Evolutionary conservation across 768 basidiomycete genomes (phyloP), one percentile per base, ranked within the genome.

Genomic region (Porphyrellus cyaneotinctus): DNA sequence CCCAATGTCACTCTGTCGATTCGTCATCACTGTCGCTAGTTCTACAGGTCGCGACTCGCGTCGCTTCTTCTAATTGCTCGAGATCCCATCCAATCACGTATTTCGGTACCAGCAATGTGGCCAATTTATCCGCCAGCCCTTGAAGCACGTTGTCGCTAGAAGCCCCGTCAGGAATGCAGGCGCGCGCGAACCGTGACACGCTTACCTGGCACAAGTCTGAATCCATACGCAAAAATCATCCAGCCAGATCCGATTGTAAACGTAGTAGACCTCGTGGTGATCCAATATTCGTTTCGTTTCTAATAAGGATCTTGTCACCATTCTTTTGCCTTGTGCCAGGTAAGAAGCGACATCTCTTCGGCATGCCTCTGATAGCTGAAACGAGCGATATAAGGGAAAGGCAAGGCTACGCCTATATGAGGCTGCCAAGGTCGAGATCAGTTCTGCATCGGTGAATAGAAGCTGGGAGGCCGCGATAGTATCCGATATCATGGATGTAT

Each of bases 231-330:
- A 88, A 59, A 88, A 85, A 63, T 92, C 91, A 57, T 91, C 85
- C 39, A 91, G 59, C 91, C 91, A 94, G 31, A 91, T 79, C 66
- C 89, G 90, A 68, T 81, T 85, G 67, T 91, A 93, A n/a, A 91
- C 75, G 66, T 91, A 91, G 69, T 93, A 94, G 11, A 88, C 84
- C 57, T 90, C 89, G 58, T 91, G 88, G 60, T 81, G 84, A 61
- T 91, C 89, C 56, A 94, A 69, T 43, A 90, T 82, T 36, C 75
- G 66, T 69, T 87, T 91, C 73, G 85, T 75, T 65, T 83, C 84
- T 39, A 94, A 71, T 32, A 93, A 74, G 61, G 78, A 84, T 59
- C 87, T 80, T 49, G 82, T 66, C 22, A 88, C 74, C 31, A 70
- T 73, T 36, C 86, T 78, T 69, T 78, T 84, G 2, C 91, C 91